Conservation (phyloP, 2,329 filamentous ascomycete species). For the Incumbomyces delicatus region DNA sequence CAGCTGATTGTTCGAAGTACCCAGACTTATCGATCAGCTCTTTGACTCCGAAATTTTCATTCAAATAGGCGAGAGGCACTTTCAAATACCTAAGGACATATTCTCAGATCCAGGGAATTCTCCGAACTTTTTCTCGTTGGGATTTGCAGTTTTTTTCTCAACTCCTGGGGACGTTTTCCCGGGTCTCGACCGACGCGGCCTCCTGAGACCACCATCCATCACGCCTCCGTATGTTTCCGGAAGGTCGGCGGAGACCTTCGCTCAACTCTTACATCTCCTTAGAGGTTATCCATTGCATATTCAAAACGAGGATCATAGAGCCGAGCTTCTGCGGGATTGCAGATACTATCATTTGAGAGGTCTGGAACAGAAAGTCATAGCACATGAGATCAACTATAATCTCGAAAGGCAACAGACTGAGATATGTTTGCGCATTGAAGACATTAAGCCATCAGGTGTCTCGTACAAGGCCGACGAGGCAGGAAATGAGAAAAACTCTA, state of each 20-base stretch:
- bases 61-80: constrained; percentile 74
- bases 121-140: constrained; percentile 93
- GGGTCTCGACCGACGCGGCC: constrained; percentile 64
- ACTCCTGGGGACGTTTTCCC: constrained; percentile 73
- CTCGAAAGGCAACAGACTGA: constrained; percentile 57
- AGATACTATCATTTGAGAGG: constrained; percentile 90
- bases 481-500: constrained; percentile 14
- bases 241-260: constrained; percentile 73
- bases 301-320: constrained; percentile 63
- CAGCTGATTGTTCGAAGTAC: constrained; percentile 46
- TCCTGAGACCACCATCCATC: constrained; percentile 81
- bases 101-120: constrained; percentile 78
- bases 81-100: constrained; percentile 80
- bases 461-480: constrained; percentile 47
- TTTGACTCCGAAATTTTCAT: constrained; percentile 90
- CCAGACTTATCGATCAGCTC: constrained; percentile 78
- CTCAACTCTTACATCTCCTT: constrained; percentile 69
- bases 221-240: constrained; percentile 71
- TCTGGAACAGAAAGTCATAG: constrained; percentile 76
- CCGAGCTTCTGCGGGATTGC: constrained; percentile 70
- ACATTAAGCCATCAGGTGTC: constrained; percentile 80
- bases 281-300: constrained; percentile 76
- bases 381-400: constrained; percentile 68
- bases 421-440: constrained; percentile 70
- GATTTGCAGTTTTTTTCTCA: constrained; percentile 80